These are phyloP conservation scores for Pseudozyma flocculosa DNA, from an alignment of 1,284 basidiomycete species.

Conservation along the genomic window DNA sequence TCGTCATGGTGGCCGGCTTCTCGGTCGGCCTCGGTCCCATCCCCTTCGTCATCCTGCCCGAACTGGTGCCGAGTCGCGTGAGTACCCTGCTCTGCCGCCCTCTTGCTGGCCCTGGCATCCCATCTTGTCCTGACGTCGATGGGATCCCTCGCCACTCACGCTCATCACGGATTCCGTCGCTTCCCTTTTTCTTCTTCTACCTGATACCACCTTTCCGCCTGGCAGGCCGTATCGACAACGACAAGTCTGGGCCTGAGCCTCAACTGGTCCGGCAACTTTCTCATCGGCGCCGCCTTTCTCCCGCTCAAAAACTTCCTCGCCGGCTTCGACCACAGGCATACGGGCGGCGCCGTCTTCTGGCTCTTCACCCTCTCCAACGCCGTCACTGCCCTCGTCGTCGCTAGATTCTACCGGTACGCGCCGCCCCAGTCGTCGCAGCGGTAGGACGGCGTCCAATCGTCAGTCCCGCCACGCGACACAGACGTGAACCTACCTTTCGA, in stretches of 20 bases:
- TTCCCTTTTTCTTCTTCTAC: no score
- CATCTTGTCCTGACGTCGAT: not conserved
- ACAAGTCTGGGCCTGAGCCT: constrained; percentile 78
- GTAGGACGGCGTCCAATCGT: no score
- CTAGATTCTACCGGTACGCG: constrained; percentile 27
- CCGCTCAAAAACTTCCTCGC: constrained; percentile 73
- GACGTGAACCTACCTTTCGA: no score
- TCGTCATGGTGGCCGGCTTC: constrained; percentile 85
- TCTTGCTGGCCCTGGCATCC: not conserved
- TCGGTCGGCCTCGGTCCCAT: constrained; percentile 85
- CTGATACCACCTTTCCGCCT: no score
- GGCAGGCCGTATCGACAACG: constrained; percentile 79
- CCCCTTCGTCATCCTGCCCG: constrained; percentile 89
- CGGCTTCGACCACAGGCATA: constrained; percentile 24
- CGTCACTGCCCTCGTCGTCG: constrained; percentile 27
- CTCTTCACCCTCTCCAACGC: constrained; percentile 38
- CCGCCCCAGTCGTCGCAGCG: constrained; percentile 4
- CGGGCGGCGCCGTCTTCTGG: constrained; percentile 47
- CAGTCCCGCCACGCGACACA: no score
- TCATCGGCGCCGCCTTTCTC: constrained; percentile 78
- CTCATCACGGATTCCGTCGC: no score
- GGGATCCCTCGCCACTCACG: no score
- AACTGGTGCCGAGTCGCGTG: constrained; percentile 69
- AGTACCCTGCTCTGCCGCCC: not conserved
- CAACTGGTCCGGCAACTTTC: constrained; percentile 84